Evolutionary conservation across 495 filamentous ascomycete species (phyloP).

Genomic region (Platismatia glauca): DNA sequence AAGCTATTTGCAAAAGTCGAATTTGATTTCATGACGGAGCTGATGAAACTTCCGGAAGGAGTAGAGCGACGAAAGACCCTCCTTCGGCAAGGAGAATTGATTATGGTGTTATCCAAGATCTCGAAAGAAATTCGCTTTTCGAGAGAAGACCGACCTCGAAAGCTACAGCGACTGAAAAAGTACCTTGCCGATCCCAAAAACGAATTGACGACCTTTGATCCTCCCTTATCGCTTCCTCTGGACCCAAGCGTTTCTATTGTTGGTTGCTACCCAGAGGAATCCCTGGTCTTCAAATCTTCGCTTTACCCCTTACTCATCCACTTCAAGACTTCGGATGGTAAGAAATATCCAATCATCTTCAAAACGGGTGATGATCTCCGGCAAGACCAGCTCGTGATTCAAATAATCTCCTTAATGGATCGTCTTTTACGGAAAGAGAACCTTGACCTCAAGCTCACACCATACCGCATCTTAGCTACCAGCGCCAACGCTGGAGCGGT

Average conservation of each 20-base stretch:
- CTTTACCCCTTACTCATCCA: conserved; percentile 83
- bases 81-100: conserved; percentile 79
- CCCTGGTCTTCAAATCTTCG: conserved; percentile 90
- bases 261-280: conserved; percentile 74
- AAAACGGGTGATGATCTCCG: conserved; percentile 96
- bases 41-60: conserved; percentile 49
- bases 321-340: conserved; percentile 69
- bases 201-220: conserved; percentile 71
- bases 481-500: conserved; percentile 79
- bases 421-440: conserved; percentile 93
- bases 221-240: conserved; percentile 79
- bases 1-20: conserved; percentile 84
- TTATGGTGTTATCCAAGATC: conserved; percentile 78
- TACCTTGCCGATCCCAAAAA: conserved; percentile 83
- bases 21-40: conserved; percentile 87
- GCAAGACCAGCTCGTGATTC: conserved; percentile 95
- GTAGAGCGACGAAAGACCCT: conserved; percentile 65
- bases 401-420: conserved; percentile 98
- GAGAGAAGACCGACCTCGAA: conserved; percentile 63
- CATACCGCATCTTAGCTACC: conserved; percentile 93
- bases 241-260: conserved; percentile 73
- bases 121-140: conserved; percentile 82
- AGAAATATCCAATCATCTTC: conserved; percentile 85
- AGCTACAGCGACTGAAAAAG: conserved; percentile 73
- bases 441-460: conserved; percentile 86